A percentile compares a stretch with the other conserved stretches of the same genome.
Evolutionary conservation across 176 grass and related monocot genomes (phyloP).

Genomic region (Oryza nivara): DNA sequence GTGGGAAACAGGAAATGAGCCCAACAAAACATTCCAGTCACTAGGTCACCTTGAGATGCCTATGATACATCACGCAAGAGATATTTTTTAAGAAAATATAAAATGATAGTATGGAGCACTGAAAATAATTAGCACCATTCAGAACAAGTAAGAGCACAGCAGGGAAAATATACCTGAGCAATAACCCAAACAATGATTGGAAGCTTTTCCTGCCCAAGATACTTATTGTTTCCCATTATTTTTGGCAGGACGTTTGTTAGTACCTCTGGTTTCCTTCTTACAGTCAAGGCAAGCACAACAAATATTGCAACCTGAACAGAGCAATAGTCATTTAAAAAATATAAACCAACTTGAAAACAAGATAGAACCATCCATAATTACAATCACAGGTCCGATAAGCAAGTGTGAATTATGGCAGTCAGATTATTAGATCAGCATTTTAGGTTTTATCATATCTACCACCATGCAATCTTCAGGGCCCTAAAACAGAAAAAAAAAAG

Average conservation of each 20-base stretch:
- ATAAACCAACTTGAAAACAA: conserved; percentile 2
- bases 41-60: conserved; percentile 88
- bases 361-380: neutral
- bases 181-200: conserved; percentile 81
- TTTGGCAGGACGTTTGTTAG: conserved; percentile 60
- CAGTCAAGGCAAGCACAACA: conserved; percentile 79
- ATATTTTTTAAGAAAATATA: neutral
- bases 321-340: conserved; percentile 27
- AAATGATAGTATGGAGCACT: neutral
- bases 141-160: neutral
- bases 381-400: neutral
- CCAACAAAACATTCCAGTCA: conserved; percentile 82
- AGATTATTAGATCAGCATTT: conserved; percentile 17
- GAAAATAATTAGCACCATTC: neutral
- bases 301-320: conserved; percentile 88
- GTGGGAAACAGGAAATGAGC: conserved; percentile 80
- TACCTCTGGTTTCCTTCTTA: conserved; percentile 82
- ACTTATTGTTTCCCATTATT: conserved; percentile 74
- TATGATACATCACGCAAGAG: conserved; percentile 20
- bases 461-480: neutral
- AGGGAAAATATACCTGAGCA: conserved; percentile 63
- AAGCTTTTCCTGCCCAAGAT: conserved; percentile 88
- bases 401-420: neutral
- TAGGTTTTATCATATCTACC: conserved; percentile 18
- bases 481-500: neutral